Evolutionary conservation across 768 basidiomycete genomes (phyloP).

Genomic region (Lepiota venenata): DNA sequence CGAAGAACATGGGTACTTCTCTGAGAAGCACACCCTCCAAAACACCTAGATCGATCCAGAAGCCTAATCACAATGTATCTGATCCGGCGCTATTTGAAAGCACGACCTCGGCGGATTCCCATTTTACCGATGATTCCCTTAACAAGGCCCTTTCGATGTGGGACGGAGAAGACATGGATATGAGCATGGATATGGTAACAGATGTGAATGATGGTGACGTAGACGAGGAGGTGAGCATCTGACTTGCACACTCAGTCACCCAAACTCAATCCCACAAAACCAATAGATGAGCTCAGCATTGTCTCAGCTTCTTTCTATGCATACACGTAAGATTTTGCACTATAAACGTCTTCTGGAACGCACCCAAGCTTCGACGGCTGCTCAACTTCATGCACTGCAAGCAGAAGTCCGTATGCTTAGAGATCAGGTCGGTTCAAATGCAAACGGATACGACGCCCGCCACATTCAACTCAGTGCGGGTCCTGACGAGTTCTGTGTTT

Average conservation of each 20-base stretch:
- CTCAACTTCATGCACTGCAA: conserved; percentile 83
- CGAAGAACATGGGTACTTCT: background rate
- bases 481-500: conserved; percentile 37
- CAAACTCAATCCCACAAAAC: conserved; percentile 4
- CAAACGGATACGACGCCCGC: conserved; percentile 17
- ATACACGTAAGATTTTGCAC: conserved; percentile 58
- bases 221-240: conserved; percentile 59
- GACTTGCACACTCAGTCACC: conserved; percentile 7
- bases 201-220: conserved; percentile 55
- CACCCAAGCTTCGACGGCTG: conserved; percentile 72
- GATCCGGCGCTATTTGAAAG: conserved; percentile 16
- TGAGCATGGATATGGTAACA: conserved; percentile 74
- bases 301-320: conserved; percentile 35
- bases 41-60: conserved; percentile 11
- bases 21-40: conserved; percentile 19
- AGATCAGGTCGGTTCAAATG: conserved; percentile 26
- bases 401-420: conserved; percentile 73
- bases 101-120: conserved; percentile 22
- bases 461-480: conserved; percentile 20
- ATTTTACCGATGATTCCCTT: conserved; percentile 25
- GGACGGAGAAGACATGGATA: conserved; percentile 51
- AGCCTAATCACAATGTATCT: conserved; percentile 4
- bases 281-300: conserved; percentile 37
- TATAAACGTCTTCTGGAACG: conserved; percentile 81
- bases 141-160: conserved; percentile 30